These are phyloP conservation scores for Lentithecium fluviatile DNA, from an alignment of 495 filamentous ascomycete species.

Conservation along the genomic window DNA sequence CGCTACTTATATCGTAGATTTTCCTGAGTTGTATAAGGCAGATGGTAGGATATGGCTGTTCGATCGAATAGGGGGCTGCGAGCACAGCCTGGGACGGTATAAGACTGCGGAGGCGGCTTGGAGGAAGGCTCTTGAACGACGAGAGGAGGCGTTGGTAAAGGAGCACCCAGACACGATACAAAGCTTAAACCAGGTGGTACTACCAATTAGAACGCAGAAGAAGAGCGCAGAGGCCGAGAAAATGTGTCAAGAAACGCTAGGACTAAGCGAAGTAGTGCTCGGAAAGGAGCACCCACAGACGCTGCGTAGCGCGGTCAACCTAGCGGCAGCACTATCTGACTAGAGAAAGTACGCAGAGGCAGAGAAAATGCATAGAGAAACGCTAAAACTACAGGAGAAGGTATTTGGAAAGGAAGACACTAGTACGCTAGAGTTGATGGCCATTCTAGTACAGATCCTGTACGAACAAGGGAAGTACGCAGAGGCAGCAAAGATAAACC, in stretches of 20 bases:
- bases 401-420: constrained; percentile 11
- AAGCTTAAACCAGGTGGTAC: constrained; percentile 3
- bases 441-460: background rate
- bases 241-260: constrained; percentile 4
- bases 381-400: constrained; percentile 1
- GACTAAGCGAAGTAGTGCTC: background rate
- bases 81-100: constrained; percentile 14
- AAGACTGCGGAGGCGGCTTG: background rate
- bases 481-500: background rate
- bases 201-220: background rate
- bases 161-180: constrained; percentile 9
- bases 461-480: background rate
- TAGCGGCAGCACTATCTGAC: too few species aligned
- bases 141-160: constrained; percentile 6
- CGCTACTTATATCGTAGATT: constrained; percentile 3
- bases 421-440: constrained; percentile 3
- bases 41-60: constrained; percentile 5
- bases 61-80: constrained; percentile 10
- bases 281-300: background rate
- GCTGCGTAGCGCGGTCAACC: too few species aligned
- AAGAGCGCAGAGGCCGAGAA: constrained; percentile 1
- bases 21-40: background rate
- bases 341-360: constrained; percentile 3
- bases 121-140: background rate
- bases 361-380: constrained; percentile 14